These are phyloP conservation scores for Cladophialophora yegresii DNA, from an alignment of 2,329 filamentous ascomycete species.

Conservation along the genomic window DNA sequence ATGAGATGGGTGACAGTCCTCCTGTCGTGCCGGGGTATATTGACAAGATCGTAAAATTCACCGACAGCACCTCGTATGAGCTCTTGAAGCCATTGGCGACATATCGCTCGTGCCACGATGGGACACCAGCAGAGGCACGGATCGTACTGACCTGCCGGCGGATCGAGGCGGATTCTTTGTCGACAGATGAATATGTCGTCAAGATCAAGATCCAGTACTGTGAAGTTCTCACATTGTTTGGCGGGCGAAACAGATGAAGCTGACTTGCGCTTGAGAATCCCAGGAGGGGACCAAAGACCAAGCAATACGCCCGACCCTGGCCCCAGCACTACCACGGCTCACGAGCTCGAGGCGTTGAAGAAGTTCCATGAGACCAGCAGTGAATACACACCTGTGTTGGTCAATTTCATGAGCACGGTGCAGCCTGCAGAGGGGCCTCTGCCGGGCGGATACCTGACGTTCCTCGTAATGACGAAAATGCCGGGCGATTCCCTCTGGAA, in stretches of 20 bases:
- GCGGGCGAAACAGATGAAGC: not conserved
- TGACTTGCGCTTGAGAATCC: constrained; percentile 24
- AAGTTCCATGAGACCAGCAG: constrained; percentile 28
- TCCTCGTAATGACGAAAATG: constrained; percentile 37
- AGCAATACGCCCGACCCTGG: constrained; percentile 19
- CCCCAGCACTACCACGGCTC: constrained; percentile 33
- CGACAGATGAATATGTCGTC: constrained; percentile 28
- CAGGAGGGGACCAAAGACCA: constrained; percentile 18
- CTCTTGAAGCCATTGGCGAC: constrained; percentile 31
- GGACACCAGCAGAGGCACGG: constrained; percentile 30
- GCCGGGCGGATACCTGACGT: constrained; percentile 37
- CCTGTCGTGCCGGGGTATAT: constrained; percentile 26
- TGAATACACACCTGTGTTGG: constrained; percentile 33
- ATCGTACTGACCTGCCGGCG: constrained; percentile 33
- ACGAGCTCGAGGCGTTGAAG: constrained; percentile 35
- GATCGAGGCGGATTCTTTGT: not conserved
- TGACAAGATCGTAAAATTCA: constrained; percentile 25
- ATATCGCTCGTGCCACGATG: constrained; percentile 34
- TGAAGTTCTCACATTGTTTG: not conserved
- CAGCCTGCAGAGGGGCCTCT: constrained; percentile 32
- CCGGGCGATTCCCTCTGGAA: constrained; percentile 34
- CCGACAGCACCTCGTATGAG: constrained; percentile 24
- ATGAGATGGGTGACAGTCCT: constrained; percentile 8
- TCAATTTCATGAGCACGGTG: constrained; percentile 30
- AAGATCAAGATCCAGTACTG: constrained; percentile 35